Conservation (phyloP, 2,329 filamentous ascomycete species). For the Sarocladiaceae sp. region DNA sequence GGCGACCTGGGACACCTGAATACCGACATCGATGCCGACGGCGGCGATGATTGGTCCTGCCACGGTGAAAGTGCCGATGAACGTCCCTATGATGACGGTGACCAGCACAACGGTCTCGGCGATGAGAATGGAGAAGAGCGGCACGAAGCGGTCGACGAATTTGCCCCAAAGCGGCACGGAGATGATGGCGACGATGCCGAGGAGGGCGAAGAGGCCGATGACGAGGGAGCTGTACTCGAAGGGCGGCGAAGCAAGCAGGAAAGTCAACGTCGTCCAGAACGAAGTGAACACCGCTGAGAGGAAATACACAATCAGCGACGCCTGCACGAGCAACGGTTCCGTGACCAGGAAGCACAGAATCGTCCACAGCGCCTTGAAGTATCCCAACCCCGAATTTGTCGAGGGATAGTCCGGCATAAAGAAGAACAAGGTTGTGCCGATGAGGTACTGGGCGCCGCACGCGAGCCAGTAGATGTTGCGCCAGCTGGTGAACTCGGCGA, state of each 20-base stretch:
- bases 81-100: constrained; percentile 63
- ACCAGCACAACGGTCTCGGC: constrained; percentile 51
- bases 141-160: constrained; percentile 61
- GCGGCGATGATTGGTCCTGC: constrained; percentile 70
- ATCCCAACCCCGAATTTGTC: constrained; percentile 61
- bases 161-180: constrained; percentile 64
- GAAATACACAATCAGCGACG: constrained; percentile 60
- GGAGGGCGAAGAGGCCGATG: constrained; percentile 74
- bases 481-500: constrained; percentile 70
- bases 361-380: constrained; percentile 57
- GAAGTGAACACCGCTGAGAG: constrained; percentile 44
- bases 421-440: constrained; percentile 58
- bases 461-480: constrained; percentile 74
- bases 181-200: constrained; percentile 64
- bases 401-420: constrained; percentile 78
- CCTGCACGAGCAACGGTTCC: constrained; percentile 64
- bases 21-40: constrained; percentile 62
- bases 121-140: constrained; percentile 60
- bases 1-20: constrained; percentile 67
- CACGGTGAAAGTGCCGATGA: constrained; percentile 57
- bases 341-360: constrained; percentile 58
- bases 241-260: constrained; percentile 63
- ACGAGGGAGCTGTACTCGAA: constrained; percentile 61
- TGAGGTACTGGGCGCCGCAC: constrained; percentile 62
- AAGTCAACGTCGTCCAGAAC: constrained; percentile 65